Evolutionary conservation across 495 filamentous ascomycete species (phyloP), one percentile per base, ranked within the genome.

Genomic region (Trichoderma gamsii): DNA sequence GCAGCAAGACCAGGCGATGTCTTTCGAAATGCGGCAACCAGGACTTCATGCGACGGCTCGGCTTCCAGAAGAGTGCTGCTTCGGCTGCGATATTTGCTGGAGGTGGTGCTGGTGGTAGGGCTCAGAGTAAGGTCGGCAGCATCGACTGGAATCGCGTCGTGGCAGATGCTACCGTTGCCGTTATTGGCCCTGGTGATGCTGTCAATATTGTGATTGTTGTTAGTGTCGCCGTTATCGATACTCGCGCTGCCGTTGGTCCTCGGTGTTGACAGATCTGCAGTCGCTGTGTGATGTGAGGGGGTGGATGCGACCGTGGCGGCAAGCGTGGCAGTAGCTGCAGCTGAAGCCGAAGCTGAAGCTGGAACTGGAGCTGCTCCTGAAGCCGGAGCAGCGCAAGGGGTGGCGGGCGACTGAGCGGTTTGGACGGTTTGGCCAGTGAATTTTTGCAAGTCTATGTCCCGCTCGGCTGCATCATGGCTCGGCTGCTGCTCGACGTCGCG

Each of bases 1-100:
- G 89, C 90, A 70, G 90, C 89, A 25, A 93, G 82, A 27, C 89
- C 90, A 52, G 90, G 89, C 35, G 89, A 91, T 3, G 85, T 85
- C 73, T 86, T 86, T 69, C 86, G 79, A 75, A 68, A 78, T 75
- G 68, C 73, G 74, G 52, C 71, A 64, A 61, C 56, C 25, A 61
- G 25, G 56, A 61, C 23, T 13, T 61, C 56, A 56, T 73, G 25
- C 29, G 77, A 67, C 44, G 71, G 43, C 41, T 72, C 64, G 23
- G 68, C 70, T 51, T 67, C 64, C 63, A 63, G 68, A 69, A 16
- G 25, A 69, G 35, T 67, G 72, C 59, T 43, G 67, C 27, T 70
- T 52, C 56, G 56, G 16, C 29, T 13, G 11, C 23, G 35, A 38
- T 38, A 38, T 38, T 38, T 38, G 35, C 35, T 38, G 35, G 35